Conservation (phyloP, 352 stramenopile genomes). For the Phytophthora foliorum region DNA sequence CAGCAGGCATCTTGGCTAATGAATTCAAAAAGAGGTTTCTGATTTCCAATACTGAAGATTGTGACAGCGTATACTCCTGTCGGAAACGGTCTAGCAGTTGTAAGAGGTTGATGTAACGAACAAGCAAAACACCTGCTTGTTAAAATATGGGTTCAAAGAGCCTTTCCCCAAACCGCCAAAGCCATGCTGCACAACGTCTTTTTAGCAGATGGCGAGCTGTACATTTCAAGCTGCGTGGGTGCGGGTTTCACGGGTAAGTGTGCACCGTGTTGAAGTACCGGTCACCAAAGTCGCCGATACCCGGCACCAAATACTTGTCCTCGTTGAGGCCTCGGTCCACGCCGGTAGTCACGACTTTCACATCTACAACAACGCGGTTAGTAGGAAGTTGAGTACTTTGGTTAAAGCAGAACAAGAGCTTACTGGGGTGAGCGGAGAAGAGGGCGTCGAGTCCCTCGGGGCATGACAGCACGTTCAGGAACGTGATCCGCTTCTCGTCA, state of each 20-base stretch:
- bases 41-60: conserved; percentile 24
- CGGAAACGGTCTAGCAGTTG: background rate
- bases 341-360: conserved; percentile 81
- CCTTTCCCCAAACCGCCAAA: background rate
- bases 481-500: conserved; percentile 90
- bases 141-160: conserved; percentile 23
- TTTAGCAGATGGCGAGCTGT: background rate
- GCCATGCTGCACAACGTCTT: background rate
- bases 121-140: background rate
- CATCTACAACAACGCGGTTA: conserved; percentile 40
- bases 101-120: background rate
- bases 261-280: conserved; percentile 87
- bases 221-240: background rate
- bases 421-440: conserved; percentile 72
- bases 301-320: conserved; percentile 95
- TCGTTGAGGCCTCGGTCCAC: conserved; percentile 92
- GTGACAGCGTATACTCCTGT: background rate
- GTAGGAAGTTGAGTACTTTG: background rate
- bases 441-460: conserved; percentile 90
- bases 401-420: background rate
- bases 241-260: conserved; percentile 11
- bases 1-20: background rate
- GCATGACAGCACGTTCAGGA: conserved; percentile 95
- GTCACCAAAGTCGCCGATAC: conserved; percentile 96
- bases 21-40: conserved; percentile 15